These are phyloP conservation scores for Ulvella scutata DNA, from an alignment of 139 green algal genomes.

Conservation along the genomic window DNA sequence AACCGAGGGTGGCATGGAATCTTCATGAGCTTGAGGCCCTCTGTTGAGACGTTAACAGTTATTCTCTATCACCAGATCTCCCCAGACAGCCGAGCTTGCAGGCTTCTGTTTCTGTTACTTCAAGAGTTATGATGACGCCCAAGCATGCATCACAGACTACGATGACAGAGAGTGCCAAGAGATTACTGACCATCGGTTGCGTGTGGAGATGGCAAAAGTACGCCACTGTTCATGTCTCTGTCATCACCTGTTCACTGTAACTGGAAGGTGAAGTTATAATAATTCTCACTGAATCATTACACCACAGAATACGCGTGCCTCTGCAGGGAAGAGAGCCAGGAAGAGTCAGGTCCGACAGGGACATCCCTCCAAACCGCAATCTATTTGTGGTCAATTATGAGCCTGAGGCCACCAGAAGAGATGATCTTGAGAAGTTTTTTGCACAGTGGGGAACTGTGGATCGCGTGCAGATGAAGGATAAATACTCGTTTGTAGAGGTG, in stretches of 20 bases:
- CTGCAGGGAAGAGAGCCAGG: background rate
- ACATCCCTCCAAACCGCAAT: background rate
- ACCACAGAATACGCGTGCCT: background rate
- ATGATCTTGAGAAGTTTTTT: background rate
- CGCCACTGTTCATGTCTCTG: background rate
- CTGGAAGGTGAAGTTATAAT: background rate
- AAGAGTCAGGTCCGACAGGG: background rate
- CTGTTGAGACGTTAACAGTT: too few species aligned
- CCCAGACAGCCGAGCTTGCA: background rate
- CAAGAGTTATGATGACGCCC: background rate
- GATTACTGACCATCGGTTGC: background rate
- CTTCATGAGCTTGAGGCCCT: too few species aligned
- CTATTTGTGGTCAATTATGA: background rate
- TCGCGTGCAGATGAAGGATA: background rate
- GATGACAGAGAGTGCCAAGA: constrained; percentile 1
- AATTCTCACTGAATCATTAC: background rate
- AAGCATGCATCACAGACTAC: background rate
- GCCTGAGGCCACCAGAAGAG: background rate
- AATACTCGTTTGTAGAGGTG: background rate
- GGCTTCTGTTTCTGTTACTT: background rate
- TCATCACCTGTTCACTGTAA: too few species aligned
- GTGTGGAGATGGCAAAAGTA: background rate
- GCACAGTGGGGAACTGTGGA: background rate
- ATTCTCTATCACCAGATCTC: too few species aligned
- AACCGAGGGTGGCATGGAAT: too few species aligned